A percentile compares a stretch with the other conserved stretches of the same genome.
These are phyloP conservation scores for Coelastrella sp. DNA, from an alignment of 139 green algal genomes.

Conservation along the genomic window DNA sequence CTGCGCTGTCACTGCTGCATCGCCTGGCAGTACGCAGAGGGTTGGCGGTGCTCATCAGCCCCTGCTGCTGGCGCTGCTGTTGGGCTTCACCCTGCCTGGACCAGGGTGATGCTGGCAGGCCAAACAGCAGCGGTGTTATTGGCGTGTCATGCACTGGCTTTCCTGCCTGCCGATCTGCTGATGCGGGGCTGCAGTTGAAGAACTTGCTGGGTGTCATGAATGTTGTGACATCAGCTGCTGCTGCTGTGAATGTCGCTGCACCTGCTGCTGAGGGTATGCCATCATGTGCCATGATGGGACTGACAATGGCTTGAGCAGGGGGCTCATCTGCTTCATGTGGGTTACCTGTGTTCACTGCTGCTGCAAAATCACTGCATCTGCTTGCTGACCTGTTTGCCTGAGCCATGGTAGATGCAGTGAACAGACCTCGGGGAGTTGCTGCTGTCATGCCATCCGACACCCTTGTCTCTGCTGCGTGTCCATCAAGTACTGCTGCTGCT, in stretches of 20 bases:
- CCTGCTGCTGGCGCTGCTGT: not conserved
- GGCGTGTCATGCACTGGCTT: slow-evolving; percentile 3
- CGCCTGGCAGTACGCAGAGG: not conserved
- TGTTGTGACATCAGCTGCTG: not conserved
- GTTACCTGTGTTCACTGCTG: not conserved
- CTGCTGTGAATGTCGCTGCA: not conserved
- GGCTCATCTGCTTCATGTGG: not conserved
- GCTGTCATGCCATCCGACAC: not conserved
- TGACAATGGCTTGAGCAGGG: not conserved
- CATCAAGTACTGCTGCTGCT: not conserved
- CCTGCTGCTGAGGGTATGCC: not conserved
- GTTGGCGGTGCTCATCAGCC: no score
- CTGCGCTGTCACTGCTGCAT: not conserved
- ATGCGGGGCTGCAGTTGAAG: slow-evolving; percentile 33
- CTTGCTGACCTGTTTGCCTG: not conserved
- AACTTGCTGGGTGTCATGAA: slow-evolving; percentile 41
- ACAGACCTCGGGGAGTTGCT: not conserved
- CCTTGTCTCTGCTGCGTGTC: not conserved
- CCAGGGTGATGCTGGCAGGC: not conserved
- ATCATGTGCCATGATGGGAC: not conserved
- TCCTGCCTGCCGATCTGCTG: not conserved
- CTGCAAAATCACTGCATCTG: not conserved
- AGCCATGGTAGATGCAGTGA: no score
- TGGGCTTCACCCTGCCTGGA: not conserved
- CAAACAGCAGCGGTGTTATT: slow-evolving; percentile 33